Evolutionary conservation across 1,284 basidiomycete species (phyloP), one percentile per base, ranked within the genome.

Genomic region (Mycena citricolor): DNA sequence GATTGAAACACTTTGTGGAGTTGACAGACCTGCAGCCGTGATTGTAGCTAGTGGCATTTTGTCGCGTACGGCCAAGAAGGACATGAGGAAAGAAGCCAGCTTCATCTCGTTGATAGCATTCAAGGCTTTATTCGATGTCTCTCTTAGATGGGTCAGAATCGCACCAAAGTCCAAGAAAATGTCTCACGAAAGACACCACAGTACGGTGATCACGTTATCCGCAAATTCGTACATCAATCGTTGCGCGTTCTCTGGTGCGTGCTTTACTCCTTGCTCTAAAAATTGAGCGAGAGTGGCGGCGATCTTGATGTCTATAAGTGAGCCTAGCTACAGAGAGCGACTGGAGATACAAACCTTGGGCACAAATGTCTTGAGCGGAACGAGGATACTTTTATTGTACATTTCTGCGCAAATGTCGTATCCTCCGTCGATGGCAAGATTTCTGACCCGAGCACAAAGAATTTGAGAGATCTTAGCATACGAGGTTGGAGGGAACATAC

Each of bases 321-420:
- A 40, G 22, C 20, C 16, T 25, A 39, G 25, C 24, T 25, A 42
- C 24, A 45, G 22, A 53, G 40, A 26, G n/a, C n/a, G n/a, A n/a
- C n/a, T n/a, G n/a, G 23, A 11, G 30, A 20, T 28, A 22, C 61
- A 21, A 50, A 87, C 89, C 69, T 89, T 91, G 8, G 85, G 82
- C 20, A 90, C 72, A 56, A 88, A 87, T 1, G 74, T 73, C 57
- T 73, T 80, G 44, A 92, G 64, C 0, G 88, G 89, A 2, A 81
- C 74, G 42, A 95, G 71, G 41, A 97, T 83, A 54, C 88, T 88
- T 70, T 97, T 97, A 67, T 97, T 97, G 67, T 86, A 94, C 90
- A 97, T 95, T 65, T 97, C 91, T 4, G 86, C 89, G 57, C 92
- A 94, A 31, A 95, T 88, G 58, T 95, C 91, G 58, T 88, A 88